A percentile compares a stretch with the other conserved stretches of the same genome.
Conservation (phyloP, 345 rosid genomes). For the Lumnitzera racemosa region DNA sequence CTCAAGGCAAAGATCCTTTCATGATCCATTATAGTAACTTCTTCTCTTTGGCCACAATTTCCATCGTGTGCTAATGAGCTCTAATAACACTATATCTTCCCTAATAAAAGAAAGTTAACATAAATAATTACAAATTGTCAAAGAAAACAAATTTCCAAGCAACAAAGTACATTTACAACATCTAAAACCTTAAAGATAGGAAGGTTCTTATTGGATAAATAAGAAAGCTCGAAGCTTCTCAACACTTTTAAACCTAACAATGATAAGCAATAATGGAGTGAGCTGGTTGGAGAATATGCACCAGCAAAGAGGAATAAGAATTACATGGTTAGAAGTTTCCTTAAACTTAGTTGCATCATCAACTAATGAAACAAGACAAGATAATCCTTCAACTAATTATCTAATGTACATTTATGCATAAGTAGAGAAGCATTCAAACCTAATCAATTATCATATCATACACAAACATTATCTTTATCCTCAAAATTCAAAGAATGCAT, state of each 20-base stretch:
- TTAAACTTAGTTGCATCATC: constrained; percentile 31
- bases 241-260: constrained; percentile 71
- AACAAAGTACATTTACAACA: constrained; percentile 35
- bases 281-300: constrained; percentile 83
- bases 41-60: constrained; percentile 68
- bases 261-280: constrained; percentile 80
- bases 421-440: not conserved
- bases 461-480: not conserved
- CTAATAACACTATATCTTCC: constrained; percentile 83
- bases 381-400: not conserved
- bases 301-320: constrained; percentile 55
- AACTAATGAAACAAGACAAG: constrained; percentile 18
- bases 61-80: constrained; percentile 60
- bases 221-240: constrained; percentile 85
- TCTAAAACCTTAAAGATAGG: constrained; percentile 34
- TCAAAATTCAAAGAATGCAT: no score
- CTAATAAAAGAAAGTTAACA: constrained; percentile 26
- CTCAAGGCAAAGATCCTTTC: constrained; percentile 43
- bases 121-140: not conserved
- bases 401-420: not conserved
- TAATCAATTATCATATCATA: not conserved
- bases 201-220: constrained; percentile 77
- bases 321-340: constrained; percentile 57
- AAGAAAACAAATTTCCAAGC: not conserved
- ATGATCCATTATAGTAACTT: constrained; percentile 69